A percentile compares a stretch with the other conserved stretches of the same genome.
Evolutionary conservation across 495 filamentous ascomycete species (phyloP).

Genomic region (Venustampulla echinocandica): DNA sequence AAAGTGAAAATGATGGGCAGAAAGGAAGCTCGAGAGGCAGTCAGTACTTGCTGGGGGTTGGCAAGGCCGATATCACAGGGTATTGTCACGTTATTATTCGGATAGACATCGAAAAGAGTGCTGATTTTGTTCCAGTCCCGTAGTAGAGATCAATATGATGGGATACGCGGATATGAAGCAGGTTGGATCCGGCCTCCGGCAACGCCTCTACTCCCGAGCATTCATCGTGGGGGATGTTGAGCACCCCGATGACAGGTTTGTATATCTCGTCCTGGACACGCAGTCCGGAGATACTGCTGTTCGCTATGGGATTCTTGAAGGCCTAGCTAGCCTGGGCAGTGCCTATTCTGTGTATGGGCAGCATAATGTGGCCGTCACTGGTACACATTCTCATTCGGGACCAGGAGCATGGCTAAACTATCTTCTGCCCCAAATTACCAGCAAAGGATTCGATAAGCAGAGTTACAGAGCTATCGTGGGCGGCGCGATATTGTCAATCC

Average conservation of each 20-base stretch:
- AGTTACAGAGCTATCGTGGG: conserved; percentile 87
- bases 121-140: conserved; percentile 45
- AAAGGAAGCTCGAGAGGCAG: conserved; percentile 24
- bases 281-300: conserved; percentile 88
- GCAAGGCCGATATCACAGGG: conserved; percentile 93
- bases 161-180: conserved; percentile 89
- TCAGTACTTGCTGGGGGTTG: conserved; percentile 76
- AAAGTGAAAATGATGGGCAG: neutral
- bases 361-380: conserved; percentile 81
- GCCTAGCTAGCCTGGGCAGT: conserved; percentile 53
- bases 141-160: conserved; percentile 88
- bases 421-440: conserved; percentile 87
- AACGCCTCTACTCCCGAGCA: conserved; percentile 80
- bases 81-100: conserved; percentile 26
- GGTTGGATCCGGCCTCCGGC: conserved; percentile 77
- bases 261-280: conserved; percentile 84
- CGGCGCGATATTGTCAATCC: conserved; percentile 72
- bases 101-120: conserved; percentile 1
- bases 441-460: conserved; percentile 79
- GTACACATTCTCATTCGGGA: conserved; percentile 89
- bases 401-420: conserved; percentile 96
- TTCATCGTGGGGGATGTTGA: conserved; percentile 75
- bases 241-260: conserved; percentile 61
- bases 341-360: conserved; percentile 69
- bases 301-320: conserved; percentile 73